Conservation (phyloP, 2,329 filamentous ascomycete genomes). For the Aureobasidium sp. region DNA sequence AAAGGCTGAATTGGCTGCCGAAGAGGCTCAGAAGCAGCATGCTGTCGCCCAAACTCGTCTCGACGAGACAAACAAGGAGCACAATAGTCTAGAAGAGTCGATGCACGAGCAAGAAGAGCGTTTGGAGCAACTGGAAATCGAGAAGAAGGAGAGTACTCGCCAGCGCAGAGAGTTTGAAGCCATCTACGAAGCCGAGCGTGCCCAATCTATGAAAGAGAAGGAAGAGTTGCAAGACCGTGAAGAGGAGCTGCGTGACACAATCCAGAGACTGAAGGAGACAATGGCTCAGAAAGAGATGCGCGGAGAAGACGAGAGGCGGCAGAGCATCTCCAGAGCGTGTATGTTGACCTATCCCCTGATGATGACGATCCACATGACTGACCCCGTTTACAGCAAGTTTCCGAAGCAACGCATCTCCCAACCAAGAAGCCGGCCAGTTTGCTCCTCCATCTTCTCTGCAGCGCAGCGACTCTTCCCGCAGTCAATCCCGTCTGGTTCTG, state of each 20-base stretch:
- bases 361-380: slow-evolving; percentile 15
- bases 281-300: slow-evolving; percentile 64
- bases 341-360: neutral
- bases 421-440: slow-evolving; percentile 68
- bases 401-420: slow-evolving; percentile 48
- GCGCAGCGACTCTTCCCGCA: slow-evolving; percentile 67
- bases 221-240: slow-evolving; percentile 77
- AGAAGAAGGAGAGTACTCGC: slow-evolving; percentile 73
- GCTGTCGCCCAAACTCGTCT: slow-evolving; percentile 78
- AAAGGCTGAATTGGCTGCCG: slow-evolving; percentile 59
- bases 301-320: slow-evolving; percentile 43
- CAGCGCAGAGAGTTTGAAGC: slow-evolving; percentile 86
- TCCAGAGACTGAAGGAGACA: slow-evolving; percentile 85
- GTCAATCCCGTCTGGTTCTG: slow-evolving; percentile 75
- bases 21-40: slow-evolving; percentile 69
- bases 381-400: slow-evolving; percentile 30
- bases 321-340: slow-evolving; percentile 37
- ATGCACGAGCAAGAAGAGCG: slow-evolving; percentile 80
- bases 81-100: slow-evolving; percentile 77
- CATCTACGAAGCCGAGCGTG: slow-evolving; percentile 85
- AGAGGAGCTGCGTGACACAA: slow-evolving; percentile 82
- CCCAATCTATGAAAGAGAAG: slow-evolving; percentile 81
- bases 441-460: slow-evolving; percentile 77
- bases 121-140: slow-evolving; percentile 70
- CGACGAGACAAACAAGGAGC: slow-evolving; percentile 76